Conservation (phyloP, 129 eudicot species). For the Helichrysum umbraculigerum region DNA sequence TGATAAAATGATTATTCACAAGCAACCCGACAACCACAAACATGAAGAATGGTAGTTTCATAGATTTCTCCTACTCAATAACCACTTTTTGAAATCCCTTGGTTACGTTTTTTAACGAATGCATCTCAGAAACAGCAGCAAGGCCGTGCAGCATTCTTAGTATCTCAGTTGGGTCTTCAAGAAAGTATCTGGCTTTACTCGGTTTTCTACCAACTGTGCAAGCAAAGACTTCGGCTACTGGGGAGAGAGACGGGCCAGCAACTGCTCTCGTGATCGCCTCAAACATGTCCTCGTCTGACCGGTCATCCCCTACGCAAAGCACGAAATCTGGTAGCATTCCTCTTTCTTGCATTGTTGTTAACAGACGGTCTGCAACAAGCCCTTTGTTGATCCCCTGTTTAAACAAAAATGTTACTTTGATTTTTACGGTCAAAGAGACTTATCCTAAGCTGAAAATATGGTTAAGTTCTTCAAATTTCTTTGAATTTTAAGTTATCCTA, state of each 20-base stretch:
- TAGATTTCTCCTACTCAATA: constrained; percentile 30
- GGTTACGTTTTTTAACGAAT: constrained; percentile 36
- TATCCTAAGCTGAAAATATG: not conserved
- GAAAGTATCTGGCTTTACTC: constrained; percentile 82
- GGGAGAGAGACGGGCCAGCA: constrained; percentile 57
- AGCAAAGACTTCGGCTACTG: constrained; percentile 80
- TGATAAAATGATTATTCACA: constrained; percentile 29
- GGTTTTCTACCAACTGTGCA: constrained; percentile 96
- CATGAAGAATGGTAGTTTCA: constrained; percentile 9
- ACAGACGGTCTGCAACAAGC: constrained; percentile 70
- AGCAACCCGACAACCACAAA: constrained; percentile 23
- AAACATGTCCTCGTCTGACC: constrained; percentile 95
- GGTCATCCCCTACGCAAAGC: constrained; percentile 86
- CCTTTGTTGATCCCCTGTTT: constrained; percentile 86
- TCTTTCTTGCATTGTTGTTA: constrained; percentile 56
- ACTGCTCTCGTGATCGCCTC: constrained; percentile 69
- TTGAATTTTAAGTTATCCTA: too few species aligned
- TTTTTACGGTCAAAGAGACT: not conserved
- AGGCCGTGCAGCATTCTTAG: constrained; percentile 76
- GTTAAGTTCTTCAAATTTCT: not conserved
- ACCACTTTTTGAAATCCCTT: constrained; percentile 38
- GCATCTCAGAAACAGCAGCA: constrained; percentile 61
- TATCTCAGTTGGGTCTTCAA: constrained; percentile 71
- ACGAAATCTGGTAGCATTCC: constrained; percentile 83
- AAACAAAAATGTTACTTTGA: not conserved